Evolutionary conservation across 139 green algal genomes (phyloP), one percentile per base, ranked within the genome.

Genomic region (Coelastrella sp.): DNA sequence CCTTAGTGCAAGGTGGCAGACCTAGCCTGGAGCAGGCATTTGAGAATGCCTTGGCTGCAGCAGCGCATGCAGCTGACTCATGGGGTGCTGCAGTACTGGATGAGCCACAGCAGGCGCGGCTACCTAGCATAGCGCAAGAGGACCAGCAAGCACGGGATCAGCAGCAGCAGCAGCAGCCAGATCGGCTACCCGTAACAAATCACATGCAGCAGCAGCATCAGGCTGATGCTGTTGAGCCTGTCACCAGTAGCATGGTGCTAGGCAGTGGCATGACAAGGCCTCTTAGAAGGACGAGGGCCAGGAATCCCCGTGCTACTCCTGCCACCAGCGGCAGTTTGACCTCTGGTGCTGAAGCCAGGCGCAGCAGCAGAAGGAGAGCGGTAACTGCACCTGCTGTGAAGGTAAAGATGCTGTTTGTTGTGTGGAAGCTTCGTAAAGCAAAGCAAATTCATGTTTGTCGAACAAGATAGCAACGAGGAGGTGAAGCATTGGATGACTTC

Each of bases 11-110:
- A 17, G 6, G 32, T 71, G 57, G 57, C 57, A 85, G 79, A 57
- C 79, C 79, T 5, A 85, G 79, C 58, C 71, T 85, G 17, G 79
- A 85, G 68, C n/a, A 23, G 17, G 68, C 68, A 32, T 76, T 76
- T 22, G 17, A 22, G 56, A 57, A 64, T 85, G 79, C 57, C 0
- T 73, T 85, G 56, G 79, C 60, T n/a, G 56, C 57, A 64, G 79
- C 61, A 17, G 5, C 6, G 17, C 57, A 85, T 71, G 64, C 16
- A 14, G 64, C 64, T 20, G 64, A 71, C 64, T 20, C 64, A 71
- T 11, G 64, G 13, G 11, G 64, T 7, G 64, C 64, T 20, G 32
- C 75, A 60, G 79, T 57, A 85, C 57, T 20, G 54, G 54, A 68
- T 58, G 13, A 23, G 58, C 13, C 54, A 57, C 79, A 85, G 79